These are phyloP conservation scores for Penicillium turbatum DNA, from an alignment of 495 filamentous ascomycete species.

Conservation along the genomic window DNA sequence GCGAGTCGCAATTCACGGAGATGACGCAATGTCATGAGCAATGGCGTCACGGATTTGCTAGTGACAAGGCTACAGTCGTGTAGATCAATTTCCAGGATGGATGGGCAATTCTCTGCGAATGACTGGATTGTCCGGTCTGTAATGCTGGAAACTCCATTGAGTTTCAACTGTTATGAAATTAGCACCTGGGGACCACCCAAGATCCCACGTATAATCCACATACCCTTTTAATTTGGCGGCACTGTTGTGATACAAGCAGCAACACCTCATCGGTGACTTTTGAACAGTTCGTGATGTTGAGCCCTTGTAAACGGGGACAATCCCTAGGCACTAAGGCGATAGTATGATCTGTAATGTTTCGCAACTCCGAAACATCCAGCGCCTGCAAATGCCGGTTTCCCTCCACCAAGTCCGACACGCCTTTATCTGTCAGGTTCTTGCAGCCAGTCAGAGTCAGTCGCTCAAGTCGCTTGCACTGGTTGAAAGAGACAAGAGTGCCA, in stretches of 20 bases:
- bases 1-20: conserved; percentile 86
- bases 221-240: conserved; percentile 84
- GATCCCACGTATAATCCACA: conserved; percentile 17
- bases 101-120: conserved; percentile 81
- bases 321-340: conserved; percentile 74
- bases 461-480: conserved; percentile 85
- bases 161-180: conserved; percentile 69
- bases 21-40: conserved; percentile 70
- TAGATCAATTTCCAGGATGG: conserved; percentile 94
- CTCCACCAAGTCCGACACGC: conserved; percentile 73
- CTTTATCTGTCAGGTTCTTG: conserved; percentile 73
- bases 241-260: conserved; percentile 74
- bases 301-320: conserved; percentile 80
- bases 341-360: conserved; percentile 75
- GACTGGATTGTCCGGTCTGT: conserved; percentile 75
- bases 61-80: conserved; percentile 78
- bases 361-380: conserved; percentile 80
- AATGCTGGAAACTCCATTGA: conserved; percentile 80
- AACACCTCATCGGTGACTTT: conserved; percentile 83
- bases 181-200: not conserved
- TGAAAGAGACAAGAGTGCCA: conserved; percentile 78
- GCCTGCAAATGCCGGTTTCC: conserved; percentile 80
- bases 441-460: conserved; percentile 92
- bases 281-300: conserved; percentile 86
- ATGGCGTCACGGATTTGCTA: conserved; percentile 71